These are phyloP conservation scores for Sphaerostilbella broomeana DNA, from an alignment of 2,329 filamentous ascomycete species.

Conservation along the genomic window DNA sequence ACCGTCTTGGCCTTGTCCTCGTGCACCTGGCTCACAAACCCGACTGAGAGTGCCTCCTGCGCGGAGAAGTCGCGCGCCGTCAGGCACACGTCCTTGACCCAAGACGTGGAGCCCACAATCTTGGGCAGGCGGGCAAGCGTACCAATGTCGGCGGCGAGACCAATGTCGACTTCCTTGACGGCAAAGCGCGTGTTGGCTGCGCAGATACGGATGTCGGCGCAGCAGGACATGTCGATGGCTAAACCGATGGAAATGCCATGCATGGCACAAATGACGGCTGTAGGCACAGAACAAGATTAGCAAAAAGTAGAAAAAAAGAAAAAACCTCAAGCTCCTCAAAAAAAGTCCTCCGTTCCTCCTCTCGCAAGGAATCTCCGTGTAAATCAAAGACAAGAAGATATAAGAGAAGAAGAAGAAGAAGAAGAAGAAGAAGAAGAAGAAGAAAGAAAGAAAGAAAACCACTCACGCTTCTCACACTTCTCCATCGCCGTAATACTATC, in stretches of 20 bases:
- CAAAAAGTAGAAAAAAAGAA: not conserved
- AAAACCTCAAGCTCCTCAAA: too few species aligned
- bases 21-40: slow-evolving; percentile 62
- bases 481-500: slow-evolving; percentile 69
- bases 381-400: too few species aligned
- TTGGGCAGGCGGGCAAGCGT: slow-evolving; percentile 69
- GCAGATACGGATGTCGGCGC: slow-evolving; percentile 64
- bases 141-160: slow-evolving; percentile 72
- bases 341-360: too few species aligned
- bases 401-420: not conserved
- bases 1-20: slow-evolving; percentile 58
- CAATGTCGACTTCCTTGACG: slow-evolving; percentile 79
- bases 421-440: not conserved
- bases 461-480: slow-evolving; percentile 78
- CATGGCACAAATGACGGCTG: slow-evolving; percentile 73
- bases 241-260: slow-evolving; percentile 75
- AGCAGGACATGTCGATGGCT: slow-evolving; percentile 65
- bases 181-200: slow-evolving; percentile 54
- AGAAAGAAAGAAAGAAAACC: not conserved
- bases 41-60: slow-evolving; percentile 61
- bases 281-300: not conserved
- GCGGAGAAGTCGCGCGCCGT: slow-evolving; percentile 63
- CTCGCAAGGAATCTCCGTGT: too few species aligned
- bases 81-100: slow-evolving; percentile 74
- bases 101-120: slow-evolving; percentile 61